Percentiles rank a stretch among this genome's conserved stretches.
Evolutionary conservation across 2,329 filamentous ascomycete species (phyloP).

Genomic region (Phialophora verrucosa): DNA sequence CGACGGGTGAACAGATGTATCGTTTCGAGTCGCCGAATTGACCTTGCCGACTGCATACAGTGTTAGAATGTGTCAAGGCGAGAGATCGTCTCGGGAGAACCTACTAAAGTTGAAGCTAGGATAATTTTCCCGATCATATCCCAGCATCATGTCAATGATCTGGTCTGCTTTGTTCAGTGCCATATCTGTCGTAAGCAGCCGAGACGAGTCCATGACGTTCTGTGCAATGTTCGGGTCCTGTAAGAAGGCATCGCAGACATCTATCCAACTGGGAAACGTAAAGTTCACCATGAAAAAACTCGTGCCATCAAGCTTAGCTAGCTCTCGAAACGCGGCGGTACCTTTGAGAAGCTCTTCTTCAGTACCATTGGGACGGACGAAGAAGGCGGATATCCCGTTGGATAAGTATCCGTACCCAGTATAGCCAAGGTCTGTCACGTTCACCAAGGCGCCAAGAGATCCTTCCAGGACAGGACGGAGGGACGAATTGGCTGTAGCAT

Average conservation of each 20-base stretch:
- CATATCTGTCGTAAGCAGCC: constrained; percentile 41
- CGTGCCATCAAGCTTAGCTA: constrained; percentile 38
- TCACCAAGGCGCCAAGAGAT: constrained; percentile 38
- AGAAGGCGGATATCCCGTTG: constrained; percentile 42
- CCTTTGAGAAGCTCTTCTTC: constrained; percentile 39
- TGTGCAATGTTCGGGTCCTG: constrained; percentile 44
- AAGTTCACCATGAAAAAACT: constrained; percentile 33
- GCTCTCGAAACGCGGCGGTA: constrained; percentile 34
- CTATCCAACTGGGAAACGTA: constrained; percentile 42
- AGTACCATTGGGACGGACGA: constrained; percentile 43
- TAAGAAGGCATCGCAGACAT: constrained; percentile 41
- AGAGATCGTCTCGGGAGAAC: constrained; percentile 3
- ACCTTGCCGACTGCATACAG: constrained; percentile 41
- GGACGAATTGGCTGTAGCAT: constrained; percentile 37
- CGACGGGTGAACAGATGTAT: constrained; percentile 42
- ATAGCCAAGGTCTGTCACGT: constrained; percentile 42
- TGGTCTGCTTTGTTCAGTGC: constrained; percentile 39
- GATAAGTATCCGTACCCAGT: constrained; percentile 41
- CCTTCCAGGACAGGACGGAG: constrained; percentile 38
- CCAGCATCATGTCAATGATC: constrained; percentile 40
- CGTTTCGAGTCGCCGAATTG: constrained; percentile 39
- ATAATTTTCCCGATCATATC: constrained; percentile 36
- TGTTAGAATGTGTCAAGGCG: constrained; percentile 13
- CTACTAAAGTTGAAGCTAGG: constrained; percentile 44
- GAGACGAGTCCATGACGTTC: constrained; percentile 43